Evolutionary conservation across 2,329 filamentous ascomycete genomes (phyloP).

Genomic region (Cyclaneusma minus): DNA sequence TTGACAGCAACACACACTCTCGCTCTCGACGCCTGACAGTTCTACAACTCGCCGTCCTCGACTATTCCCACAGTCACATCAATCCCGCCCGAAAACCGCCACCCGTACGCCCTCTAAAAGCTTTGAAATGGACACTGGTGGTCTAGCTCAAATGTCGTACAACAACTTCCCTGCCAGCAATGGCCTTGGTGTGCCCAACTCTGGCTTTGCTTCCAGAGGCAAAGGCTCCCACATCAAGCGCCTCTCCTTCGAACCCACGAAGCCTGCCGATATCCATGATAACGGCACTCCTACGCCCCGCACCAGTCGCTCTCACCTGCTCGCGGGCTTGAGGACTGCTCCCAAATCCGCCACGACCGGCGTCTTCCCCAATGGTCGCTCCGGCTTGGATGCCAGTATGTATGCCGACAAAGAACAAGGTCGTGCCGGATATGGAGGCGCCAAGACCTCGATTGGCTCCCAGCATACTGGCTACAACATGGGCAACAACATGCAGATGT

Average conservation of each 20-base stretch:
- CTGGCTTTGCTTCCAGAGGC: conserved; percentile 72
- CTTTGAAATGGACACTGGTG: conserved; percentile 71
- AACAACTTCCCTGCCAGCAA: conserved; percentile 58
- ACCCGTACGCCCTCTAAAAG: not conserved
- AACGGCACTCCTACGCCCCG: conserved; percentile 66
- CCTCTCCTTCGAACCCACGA: conserved; percentile 60
- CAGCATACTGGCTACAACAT: conserved; percentile 24
- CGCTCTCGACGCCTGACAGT: no score
- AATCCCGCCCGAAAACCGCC: not conserved
- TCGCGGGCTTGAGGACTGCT: conserved; percentile 84
- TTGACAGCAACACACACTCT: not conserved
- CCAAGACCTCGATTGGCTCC: conserved; percentile 15
- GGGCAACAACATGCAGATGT: conserved; percentile 37
- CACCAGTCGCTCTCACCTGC: conserved; percentile 85
- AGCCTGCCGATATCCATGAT: conserved; percentile 51
- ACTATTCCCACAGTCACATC: not conserved
- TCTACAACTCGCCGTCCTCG: not conserved
- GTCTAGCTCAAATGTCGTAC: conserved; percentile 98
- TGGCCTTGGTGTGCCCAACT: conserved; percentile 59
- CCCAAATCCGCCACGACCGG: conserved; percentile 70
- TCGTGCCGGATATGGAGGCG: conserved; percentile 11
- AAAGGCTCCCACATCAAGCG: conserved; percentile 80
- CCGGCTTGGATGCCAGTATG: conserved; percentile 14
- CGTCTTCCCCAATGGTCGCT: conserved; percentile 40
- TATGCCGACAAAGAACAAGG: conserved; percentile 16